phyloP scores from a whole-genome alignment of 495 filamentous ascomycete species.

The Podospora pseudoanserina region DNA sequence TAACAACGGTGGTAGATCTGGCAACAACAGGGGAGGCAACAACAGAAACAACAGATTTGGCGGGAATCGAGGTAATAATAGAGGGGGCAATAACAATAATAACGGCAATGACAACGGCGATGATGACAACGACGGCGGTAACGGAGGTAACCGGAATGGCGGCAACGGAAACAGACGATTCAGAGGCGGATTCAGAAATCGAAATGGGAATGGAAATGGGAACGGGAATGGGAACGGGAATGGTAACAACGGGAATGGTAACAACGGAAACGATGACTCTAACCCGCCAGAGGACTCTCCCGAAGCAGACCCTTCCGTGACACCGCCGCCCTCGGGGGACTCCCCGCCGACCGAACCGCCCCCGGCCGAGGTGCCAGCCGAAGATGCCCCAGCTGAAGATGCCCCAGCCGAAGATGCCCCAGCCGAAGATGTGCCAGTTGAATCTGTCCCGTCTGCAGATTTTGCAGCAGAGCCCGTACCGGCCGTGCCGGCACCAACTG shows the following conservation, averaged over 20 bases:
- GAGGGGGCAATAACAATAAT: conserved; percentile 9
- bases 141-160: conserved; percentile 12
- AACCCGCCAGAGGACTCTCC: neutral
- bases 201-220: conserved; percentile 17
- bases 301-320: conserved; percentile 1
- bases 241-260: conserved; percentile 12
- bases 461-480: neutral
- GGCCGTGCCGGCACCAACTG: neutral
- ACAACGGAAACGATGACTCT: conserved; percentile 1
- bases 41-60: neutral
- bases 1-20: neutral
- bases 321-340: neutral
- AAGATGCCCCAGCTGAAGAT: neutral
- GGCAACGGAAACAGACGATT: conserved; percentile 16
- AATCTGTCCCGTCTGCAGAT: neutral
- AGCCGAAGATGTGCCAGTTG: neutral
- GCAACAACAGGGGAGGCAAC: conserved; percentile 5
- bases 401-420: neutral
- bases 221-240: conserved; percentile 16
- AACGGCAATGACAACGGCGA: conserved; percentile 16
- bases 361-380: neutral
- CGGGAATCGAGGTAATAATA: conserved; percentile 1
- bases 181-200: conserved; percentile 17
- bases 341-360: neutral
- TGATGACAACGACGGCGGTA: conserved; percentile 8